Evolutionary conservation across 1,284 basidiomycete species (phyloP).

Genomic region (Xerocomus nothofagi): DNA sequence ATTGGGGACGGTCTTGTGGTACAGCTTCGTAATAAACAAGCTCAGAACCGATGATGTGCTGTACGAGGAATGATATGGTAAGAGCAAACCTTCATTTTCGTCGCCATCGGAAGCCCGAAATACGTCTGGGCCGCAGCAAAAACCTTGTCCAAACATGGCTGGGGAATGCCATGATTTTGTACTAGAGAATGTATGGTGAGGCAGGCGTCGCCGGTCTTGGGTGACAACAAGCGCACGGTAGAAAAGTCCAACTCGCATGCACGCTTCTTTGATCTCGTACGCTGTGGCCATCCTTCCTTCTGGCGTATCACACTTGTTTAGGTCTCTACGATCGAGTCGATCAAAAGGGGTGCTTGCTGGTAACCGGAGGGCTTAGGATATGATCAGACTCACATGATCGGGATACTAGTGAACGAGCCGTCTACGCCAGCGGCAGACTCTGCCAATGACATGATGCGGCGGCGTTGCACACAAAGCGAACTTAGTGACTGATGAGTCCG

Average conservation of each 20-base stretch:
- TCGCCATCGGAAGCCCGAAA: slow-evolving; percentile 59
- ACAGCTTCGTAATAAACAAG: slow-evolving; percentile 45
- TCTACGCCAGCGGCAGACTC: slow-evolving; percentile 16
- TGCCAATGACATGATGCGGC: slow-evolving; percentile 31
- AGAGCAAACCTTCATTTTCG: slow-evolving; percentile 59
- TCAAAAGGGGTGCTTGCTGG: neutral
- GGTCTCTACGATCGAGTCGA: slow-evolving; percentile 19
- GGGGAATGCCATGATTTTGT: slow-evolving; percentile 73
- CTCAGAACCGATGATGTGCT: neutral
- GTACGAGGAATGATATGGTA: neutral
- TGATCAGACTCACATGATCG: slow-evolving; percentile 26
- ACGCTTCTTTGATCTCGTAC: slow-evolving; percentile 30
- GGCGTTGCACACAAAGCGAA: neutral
- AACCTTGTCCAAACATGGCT: slow-evolving; percentile 49
- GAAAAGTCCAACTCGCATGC: slow-evolving; percentile 36
- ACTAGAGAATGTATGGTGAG: slow-evolving; percentile 38
- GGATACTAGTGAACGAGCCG: slow-evolving; percentile 31
- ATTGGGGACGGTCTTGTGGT: slow-evolving; percentile 67
- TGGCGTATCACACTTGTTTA: slow-evolving; percentile 20
- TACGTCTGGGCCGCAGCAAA: slow-evolving; percentile 59
- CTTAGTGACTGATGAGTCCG: too few relatives aligned
- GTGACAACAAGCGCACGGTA: slow-evolving; percentile 22
- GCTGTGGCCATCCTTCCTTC: slow-evolving; percentile 22
- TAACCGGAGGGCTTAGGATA: neutral
- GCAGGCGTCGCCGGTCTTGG: too few relatives aligned